phyloP scores from a whole-genome alignment of 1,284 basidiomycete species.

The Heterobasidion parviporum region DNA sequence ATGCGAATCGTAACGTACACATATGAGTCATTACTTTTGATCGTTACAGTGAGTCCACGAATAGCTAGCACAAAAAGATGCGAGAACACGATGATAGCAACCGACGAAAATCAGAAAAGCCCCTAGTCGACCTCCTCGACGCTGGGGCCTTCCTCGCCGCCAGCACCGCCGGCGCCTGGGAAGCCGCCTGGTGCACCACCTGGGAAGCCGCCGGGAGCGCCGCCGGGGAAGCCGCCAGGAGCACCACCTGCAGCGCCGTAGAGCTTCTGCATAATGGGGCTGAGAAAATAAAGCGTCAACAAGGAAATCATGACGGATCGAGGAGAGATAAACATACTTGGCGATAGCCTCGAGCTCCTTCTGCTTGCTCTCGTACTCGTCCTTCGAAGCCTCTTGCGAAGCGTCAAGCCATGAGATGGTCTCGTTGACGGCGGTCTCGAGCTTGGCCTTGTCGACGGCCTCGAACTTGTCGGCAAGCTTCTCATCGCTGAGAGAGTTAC shows the following conservation, averaged over 20 bases:
- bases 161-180: constrained; percentile 21
- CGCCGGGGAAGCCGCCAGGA: constrained; percentile 22
- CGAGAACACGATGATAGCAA: constrained; percentile 2
- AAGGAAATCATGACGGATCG: not conserved
- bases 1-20: constrained; percentile 15
- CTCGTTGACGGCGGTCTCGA: constrained; percentile 81
- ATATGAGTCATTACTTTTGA: constrained; percentile 17
- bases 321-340: constrained; percentile 27
- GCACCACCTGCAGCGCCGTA: constrained; percentile 41
- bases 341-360: constrained; percentile 92
- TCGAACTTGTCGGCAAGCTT: constrained; percentile 88
- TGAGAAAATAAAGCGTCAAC: not conserved
- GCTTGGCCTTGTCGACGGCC: constrained; percentile 80
- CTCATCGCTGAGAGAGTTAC: constrained; percentile 82
- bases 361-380: constrained; percentile 94
- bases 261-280: constrained; percentile 90
- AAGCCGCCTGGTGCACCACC: constrained; percentile 35
- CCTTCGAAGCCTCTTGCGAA: constrained; percentile 88
- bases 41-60: constrained; percentile 7
- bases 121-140: constrained; percentile 83
- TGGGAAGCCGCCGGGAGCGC: constrained; percentile 35
- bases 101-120: constrained; percentile 2
- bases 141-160: constrained; percentile 68
- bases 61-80: constrained; percentile 8
- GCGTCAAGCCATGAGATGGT: constrained; percentile 85